A percentile compares a stretch with the other conserved stretches of the same genome.
phyloP scores from a whole-genome alignment of 2,329 filamentous ascomycete genomes.

The Neopestalotiopsis clavispora region DNA sequence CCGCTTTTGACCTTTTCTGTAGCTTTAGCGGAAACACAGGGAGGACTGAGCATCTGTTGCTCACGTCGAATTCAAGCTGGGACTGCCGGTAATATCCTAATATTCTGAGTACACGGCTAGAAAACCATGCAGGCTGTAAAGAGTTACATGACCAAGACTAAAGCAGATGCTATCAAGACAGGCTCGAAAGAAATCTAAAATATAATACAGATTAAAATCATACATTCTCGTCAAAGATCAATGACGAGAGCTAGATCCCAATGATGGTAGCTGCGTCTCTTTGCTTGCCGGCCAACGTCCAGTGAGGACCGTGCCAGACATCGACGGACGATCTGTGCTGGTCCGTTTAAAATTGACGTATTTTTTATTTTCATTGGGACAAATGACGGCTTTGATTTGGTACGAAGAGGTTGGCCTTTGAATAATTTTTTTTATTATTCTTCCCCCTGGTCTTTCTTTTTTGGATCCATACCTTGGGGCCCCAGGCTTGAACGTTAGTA shows the following conservation, averaged over 20 bases:
- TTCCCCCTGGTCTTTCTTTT: not conserved
- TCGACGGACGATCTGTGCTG: not conserved
- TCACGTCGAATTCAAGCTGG: too few relatives aligned
- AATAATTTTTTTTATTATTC: not conserved
- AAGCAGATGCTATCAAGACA: not conserved
- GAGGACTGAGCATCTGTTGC: too few relatives aligned
- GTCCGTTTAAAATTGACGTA: not conserved
- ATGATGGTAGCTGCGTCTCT: not conserved
- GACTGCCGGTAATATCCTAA: too few relatives aligned
- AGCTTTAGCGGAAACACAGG: not conserved
- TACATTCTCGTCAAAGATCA: not conserved
- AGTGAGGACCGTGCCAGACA: not conserved
- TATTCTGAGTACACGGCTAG: too few relatives aligned
- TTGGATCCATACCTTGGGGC: not conserved
- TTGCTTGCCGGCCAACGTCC: not conserved
- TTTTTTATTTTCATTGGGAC: not conserved
- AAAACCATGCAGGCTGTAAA: not conserved
- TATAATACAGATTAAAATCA: not conserved
- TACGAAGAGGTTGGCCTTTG: not conserved
- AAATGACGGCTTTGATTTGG: not conserved
- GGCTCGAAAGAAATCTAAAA: not conserved
- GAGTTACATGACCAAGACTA: not conserved
- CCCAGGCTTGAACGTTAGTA: not conserved
- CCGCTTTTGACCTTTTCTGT: not conserved
- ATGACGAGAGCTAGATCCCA: not conserved